A percentile compares a stretch with the other conserved stretches of the same genome.
Conservation (phyloP, 2,329 filamentous ascomycete genomes). For the Botrytis deweyae region DNA sequence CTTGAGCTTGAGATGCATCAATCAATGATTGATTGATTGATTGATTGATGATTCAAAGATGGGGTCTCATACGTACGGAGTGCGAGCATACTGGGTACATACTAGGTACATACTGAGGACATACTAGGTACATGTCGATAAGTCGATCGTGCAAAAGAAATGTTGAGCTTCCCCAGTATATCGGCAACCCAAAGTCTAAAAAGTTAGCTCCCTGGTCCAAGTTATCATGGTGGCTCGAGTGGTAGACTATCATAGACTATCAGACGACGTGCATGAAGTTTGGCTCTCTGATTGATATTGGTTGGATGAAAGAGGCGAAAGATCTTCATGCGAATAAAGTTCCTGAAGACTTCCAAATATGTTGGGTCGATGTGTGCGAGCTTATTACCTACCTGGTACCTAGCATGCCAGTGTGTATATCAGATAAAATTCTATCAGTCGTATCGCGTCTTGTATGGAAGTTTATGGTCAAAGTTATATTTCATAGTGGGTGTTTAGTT, state of each 20-base stretch:
- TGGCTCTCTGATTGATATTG: background rate
- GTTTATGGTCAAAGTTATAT: background rate
- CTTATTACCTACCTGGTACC: background rate
- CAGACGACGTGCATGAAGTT: conserved; percentile 1
- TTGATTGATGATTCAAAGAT: background rate
- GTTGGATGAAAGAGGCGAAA: background rate
- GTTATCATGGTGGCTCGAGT: background rate
- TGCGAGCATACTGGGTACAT: background rate
- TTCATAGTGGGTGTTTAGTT: background rate
- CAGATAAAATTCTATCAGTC: background rate
- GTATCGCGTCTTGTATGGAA: background rate
- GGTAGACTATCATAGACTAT: background rate
- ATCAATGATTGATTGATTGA: background rate
- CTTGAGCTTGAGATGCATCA: background rate
- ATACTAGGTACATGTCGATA: background rate
- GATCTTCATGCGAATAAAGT: background rate
- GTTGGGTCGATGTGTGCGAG: background rate
- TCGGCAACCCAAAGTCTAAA: background rate
- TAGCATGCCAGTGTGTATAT: background rate
- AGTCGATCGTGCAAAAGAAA: background rate
- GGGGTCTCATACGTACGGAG: background rate
- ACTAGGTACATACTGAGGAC: background rate
- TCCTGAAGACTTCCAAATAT: background rate
- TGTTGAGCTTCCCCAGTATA: background rate
- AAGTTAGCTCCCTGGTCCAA: background rate